Evolutionary conservation across 1,139 yeast species (phyloP).

Genomic region (Sugiyamaella neomexicana): DNA sequence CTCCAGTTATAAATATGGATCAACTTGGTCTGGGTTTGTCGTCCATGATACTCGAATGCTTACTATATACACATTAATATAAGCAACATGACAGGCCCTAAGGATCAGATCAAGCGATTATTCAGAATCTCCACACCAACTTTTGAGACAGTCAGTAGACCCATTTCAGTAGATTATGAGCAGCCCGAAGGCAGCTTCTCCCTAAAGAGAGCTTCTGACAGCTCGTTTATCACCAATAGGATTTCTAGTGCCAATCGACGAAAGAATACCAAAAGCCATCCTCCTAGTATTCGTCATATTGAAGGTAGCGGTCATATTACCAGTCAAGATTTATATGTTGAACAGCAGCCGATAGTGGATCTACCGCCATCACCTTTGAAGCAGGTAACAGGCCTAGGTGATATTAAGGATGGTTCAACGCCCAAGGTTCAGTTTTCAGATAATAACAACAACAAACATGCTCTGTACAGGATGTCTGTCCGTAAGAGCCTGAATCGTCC

Average conservation of each 20-base stretch:
- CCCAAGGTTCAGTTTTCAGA: neutral
- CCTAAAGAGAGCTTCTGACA: conserved; percentile 8
- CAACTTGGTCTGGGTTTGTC: too few relatives aligned
- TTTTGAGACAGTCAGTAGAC: conserved; percentile 8
- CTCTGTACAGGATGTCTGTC: neutral
- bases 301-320: neutral
- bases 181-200: neutral
- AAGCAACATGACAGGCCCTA: conserved; percentile 3
- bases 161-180: neutral
- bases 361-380: conserved; percentile 8
- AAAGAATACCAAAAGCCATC: conserved; percentile 10
- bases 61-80: neutral
- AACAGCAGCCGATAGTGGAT: conserved; percentile 6
- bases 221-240: neutral
- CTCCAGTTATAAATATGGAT: neutral
- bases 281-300: neutral
- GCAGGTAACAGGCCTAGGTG: neutral
- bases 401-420: neutral
- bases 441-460: neutral
- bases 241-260: neutral
- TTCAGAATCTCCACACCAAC: conserved; percentile 4
- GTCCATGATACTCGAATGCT: neutral
- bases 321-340: conserved; percentile 5
- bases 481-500: neutral
- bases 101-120: conserved; percentile 9